These are phyloP conservation scores for Annona squamosa DNA, from an alignment of 164 flowering plant species.

Conservation along the genomic window DNA sequence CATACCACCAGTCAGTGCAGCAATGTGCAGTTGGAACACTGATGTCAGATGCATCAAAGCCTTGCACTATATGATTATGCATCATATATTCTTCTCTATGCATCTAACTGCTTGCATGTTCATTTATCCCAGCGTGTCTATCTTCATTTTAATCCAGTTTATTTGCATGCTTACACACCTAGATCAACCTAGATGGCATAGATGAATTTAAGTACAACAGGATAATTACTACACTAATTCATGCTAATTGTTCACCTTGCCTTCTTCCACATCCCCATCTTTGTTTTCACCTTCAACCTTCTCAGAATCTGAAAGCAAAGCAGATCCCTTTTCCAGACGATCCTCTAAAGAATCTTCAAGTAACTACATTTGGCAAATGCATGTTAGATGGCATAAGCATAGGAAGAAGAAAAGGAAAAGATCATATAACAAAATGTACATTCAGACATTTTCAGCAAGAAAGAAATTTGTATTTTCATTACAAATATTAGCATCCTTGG, in stretches of 20 bases:
- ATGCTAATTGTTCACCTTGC: constrained; percentile 40
- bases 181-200: not conserved
- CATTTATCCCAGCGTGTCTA: not conserved
- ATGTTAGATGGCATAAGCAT: constrained; percentile 5
- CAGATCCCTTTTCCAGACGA: constrained; percentile 69
- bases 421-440: not conserved
- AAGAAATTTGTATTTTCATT: too few species aligned
- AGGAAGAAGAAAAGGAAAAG: not conserved
- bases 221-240: not conserved
- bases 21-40: not conserved
- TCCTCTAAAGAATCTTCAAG: constrained; percentile 95
- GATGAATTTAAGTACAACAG: not conserved
- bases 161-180: not conserved
- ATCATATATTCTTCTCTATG: not conserved
- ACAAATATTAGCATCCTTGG: too few species aligned
- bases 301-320: constrained; percentile 65
- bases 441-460: not conserved
- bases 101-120: not conserved
- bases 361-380: constrained; percentile 33
- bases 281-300: constrained; percentile 73
- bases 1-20: not conserved
- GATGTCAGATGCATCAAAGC: not conserved
- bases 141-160: not conserved
- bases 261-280: constrained; percentile 79
- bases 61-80: not conserved